phyloP scores from a whole-genome alignment of 1,284 basidiomycete genomes.

The Sporisorium reilianum region DNA sequence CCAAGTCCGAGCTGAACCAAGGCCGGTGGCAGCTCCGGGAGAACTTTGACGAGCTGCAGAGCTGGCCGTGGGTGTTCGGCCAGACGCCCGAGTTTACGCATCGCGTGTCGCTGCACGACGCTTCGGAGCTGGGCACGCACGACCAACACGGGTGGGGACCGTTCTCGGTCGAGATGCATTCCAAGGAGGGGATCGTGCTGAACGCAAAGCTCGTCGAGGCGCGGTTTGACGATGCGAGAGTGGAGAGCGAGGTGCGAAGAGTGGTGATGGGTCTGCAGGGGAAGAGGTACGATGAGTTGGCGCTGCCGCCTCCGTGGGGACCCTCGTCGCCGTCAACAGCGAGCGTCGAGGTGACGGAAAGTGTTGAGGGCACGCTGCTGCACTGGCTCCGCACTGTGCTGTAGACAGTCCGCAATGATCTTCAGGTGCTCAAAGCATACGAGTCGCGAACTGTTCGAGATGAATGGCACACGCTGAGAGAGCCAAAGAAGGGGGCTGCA shows the following conservation, averaged over 20 bases:
- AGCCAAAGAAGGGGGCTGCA: no score
- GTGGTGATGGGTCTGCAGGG: conserved; percentile 29
- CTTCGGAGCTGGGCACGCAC: conserved; percentile 12
- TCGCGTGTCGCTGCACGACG: conserved; percentile 26
- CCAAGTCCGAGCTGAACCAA: conserved; percentile 15
- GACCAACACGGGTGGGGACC: conserved; percentile 14
- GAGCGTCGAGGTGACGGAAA: background rate
- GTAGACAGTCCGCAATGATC: conserved; percentile 7
- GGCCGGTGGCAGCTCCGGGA: conserved; percentile 31
- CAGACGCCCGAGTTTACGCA: conserved; percentile 91
- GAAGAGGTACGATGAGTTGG: conserved; percentile 50
- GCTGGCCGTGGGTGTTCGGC: conserved; percentile 93
- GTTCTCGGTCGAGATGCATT: conserved; percentile 44
- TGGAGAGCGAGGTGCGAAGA: conserved; percentile 20
- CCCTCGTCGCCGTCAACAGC: conserved; percentile 10
- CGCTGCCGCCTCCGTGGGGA: conserved; percentile 44
- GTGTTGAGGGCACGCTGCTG: conserved; percentile 10
- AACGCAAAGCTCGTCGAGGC: conserved; percentile 38
- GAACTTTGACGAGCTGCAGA: conserved; percentile 72
- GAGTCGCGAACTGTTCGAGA: no score
- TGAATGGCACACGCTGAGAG: no score
- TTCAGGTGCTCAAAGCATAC: no score
- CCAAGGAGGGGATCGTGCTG: conserved; percentile 48
- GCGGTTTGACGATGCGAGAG: conserved; percentile 9
- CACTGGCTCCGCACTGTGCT: conserved; percentile 35